Evolutionary conservation across 192 early-diverging fungal genomes (phyloP), one percentile per base, ranked within the genome.

Genomic region (Gigaspora rosea): DNA sequence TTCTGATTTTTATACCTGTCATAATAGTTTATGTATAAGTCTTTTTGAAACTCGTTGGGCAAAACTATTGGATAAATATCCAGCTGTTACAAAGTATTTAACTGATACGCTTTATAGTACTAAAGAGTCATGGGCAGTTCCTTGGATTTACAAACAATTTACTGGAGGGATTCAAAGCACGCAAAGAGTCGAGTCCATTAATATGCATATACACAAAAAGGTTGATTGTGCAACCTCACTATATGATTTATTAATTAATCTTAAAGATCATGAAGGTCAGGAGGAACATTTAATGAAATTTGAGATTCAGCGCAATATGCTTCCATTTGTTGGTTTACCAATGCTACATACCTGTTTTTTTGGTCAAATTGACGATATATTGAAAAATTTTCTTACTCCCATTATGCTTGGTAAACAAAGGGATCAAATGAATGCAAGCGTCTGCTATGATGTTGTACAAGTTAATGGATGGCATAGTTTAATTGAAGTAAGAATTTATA

Each of bases 191-290:
- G 54, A 56, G 9, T 56, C 7, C 7, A 41, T 41, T 41, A 41
- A 41, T 41, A 41, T 41, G 41, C 41, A 41, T 58, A 58, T 58
- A 18, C 18, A 58, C 16, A 8, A 22, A 58, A 58, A 58, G 5
- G 16, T 58, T 58, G 18, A 58, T 58, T 18, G 22, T 58, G 18
- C 18, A 58, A 58, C n/a, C 16, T 58, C 56, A 20, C 18, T 58
- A 58, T 58, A 58, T 58, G 7, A 58, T 58, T 58, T 58, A 58
- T 58, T 58, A 58, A 58, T n/a, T 58, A 58, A 58, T 58, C 13
- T 58, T 58, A 58, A 58, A 58, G 15, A 58, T 58, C 18, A 58
- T 58, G 6, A 20, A 20, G 7, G 22, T 58, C n/a, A 58, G 16
- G 5, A 58, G 18, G 18, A 58, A n/a, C 56, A 58, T 58, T 18